Conservation (phyloP, 768 basidiomycete genomes). For the Boletus tomentosulus region DNA sequence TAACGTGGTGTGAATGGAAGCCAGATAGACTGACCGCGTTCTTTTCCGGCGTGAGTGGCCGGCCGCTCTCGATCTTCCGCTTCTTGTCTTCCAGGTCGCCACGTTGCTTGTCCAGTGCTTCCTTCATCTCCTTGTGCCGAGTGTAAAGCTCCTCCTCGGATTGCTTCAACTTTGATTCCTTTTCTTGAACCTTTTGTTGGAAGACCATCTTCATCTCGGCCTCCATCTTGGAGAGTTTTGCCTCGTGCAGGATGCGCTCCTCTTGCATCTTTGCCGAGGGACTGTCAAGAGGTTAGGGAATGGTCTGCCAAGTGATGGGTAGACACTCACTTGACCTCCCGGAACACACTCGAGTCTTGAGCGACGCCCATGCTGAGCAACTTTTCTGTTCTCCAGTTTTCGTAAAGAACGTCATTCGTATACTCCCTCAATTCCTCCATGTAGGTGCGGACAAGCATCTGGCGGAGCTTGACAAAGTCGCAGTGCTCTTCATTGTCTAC, state of each 20-base stretch:
- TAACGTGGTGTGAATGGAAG: neutral
- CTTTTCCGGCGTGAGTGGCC: slow-evolving; percentile 95
- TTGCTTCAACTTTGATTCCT: slow-evolving; percentile 98
- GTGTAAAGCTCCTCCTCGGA: slow-evolving; percentile 99
- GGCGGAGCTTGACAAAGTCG: slow-evolving; percentile 98
- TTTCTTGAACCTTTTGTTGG: slow-evolving; percentile 99
- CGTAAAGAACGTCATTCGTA: slow-evolving; percentile 93
- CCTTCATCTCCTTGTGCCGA: slow-evolving; percentile 99
- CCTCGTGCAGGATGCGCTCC: slow-evolving; percentile 93
- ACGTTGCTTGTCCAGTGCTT: slow-evolving; percentile 95
- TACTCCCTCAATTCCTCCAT: slow-evolving; percentile 99
- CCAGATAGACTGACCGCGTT: slow-evolving; percentile 54
- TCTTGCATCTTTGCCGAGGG: slow-evolving; percentile 95
- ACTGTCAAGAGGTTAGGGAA: slow-evolving; percentile 41
- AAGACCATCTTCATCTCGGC: slow-evolving; percentile 99
- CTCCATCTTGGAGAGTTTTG: slow-evolving; percentile 98
- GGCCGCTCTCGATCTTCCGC: slow-evolving; percentile 88
- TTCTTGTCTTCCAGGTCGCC: slow-evolving; percentile 97
- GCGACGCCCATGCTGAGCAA: slow-evolving; percentile 95
- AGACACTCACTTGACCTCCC: slow-evolving; percentile 90
- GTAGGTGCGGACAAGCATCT: slow-evolving; percentile 98
- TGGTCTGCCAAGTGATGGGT: neutral
- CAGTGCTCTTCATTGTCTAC: slow-evolving; percentile 99
- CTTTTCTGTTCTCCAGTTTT: slow-evolving; percentile 98
- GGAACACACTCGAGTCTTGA: slow-evolving; percentile 97